phyloP scores from a whole-genome alignment of 768 basidiomycete genomes.

The Rhizopogon roseolus region DNA sequence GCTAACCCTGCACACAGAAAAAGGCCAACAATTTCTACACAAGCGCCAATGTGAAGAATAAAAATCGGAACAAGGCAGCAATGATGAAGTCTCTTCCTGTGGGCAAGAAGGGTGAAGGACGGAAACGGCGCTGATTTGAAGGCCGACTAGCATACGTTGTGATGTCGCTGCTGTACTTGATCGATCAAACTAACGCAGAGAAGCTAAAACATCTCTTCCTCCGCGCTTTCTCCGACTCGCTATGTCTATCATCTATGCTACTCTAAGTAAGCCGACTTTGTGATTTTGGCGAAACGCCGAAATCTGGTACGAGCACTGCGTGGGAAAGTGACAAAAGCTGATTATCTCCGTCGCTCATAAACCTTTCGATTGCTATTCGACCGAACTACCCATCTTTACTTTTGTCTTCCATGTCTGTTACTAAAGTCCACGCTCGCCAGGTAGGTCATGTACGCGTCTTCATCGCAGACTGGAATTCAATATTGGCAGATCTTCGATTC shows the following conservation, averaged over 20 bases:
- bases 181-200: slow-evolving; percentile 8
- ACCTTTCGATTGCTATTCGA: background rate
- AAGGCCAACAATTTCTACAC: slow-evolving; percentile 90
- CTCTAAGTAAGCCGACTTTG: background rate
- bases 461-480: slow-evolving; percentile 7
- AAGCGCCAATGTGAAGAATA: slow-evolving; percentile 82
- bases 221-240: slow-evolving; percentile 6
- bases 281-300: background rate
- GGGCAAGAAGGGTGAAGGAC: slow-evolving; percentile 44
- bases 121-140: slow-evolving; percentile 28
- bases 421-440: slow-evolving; percentile 90
- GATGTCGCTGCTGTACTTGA: slow-evolving; percentile 1
- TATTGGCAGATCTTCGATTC: slow-evolving; percentile 91
- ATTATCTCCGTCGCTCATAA: slow-evolving; percentile 1
- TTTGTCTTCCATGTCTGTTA: slow-evolving; percentile 76
- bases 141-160: slow-evolving; percentile 2
- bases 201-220: slow-evolving; percentile 3
- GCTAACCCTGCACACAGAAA: slow-evolving; percentile 44
- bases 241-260: background rate
- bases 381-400: slow-evolving; percentile 11
- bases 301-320: slow-evolving; percentile 23
- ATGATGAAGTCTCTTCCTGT: slow-evolving; percentile 52
- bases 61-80: slow-evolving; percentile 62
- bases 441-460: slow-evolving; percentile 33
- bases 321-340: slow-evolving; percentile 21